Conservation (phyloP, 2,329 filamentous ascomycete species). For the Rhinocladiella similis region DNA sequence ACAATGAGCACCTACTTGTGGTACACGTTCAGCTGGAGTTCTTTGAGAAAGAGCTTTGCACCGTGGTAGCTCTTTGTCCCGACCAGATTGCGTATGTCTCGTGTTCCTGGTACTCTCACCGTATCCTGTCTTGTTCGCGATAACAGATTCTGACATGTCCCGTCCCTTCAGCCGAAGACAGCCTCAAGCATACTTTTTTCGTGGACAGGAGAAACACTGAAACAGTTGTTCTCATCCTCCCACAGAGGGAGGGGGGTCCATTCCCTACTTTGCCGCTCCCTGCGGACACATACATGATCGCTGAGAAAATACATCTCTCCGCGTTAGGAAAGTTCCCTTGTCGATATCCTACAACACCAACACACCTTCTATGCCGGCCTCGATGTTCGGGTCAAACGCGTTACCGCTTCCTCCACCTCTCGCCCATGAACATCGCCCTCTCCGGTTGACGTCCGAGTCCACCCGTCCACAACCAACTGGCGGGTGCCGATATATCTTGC, state of each 20-base stretch:
- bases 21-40: conserved; percentile 31
- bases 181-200: conserved; percentile 7
- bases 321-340: conserved; percentile 4
- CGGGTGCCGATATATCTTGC: conserved; percentile 34
- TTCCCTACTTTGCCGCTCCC: conserved; percentile 5
- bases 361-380: conserved; percentile 4
- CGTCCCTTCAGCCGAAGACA: conserved; percentile 10
- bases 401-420: conserved; percentile 25
- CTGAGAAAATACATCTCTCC: conserved; percentile 2
- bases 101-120: conserved; percentile 8
- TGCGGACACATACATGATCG: conserved; percentile 14
- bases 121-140: conserved; percentile 13
- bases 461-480: conserved; percentile 32
- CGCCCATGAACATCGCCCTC: conserved; percentile 26
- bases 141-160: conserved; percentile 8
- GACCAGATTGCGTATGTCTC: conserved; percentile 16
- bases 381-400: conserved; percentile 31
- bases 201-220: conserved; percentile 3
- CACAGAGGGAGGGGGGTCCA: conserved; percentile 4
- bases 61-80: conserved; percentile 19
- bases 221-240: conserved; percentile 16
- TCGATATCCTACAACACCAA: neutral
- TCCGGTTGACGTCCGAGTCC: conserved; percentile 26
- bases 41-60: conserved; percentile 30
- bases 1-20: conserved; percentile 32